phyloP scores from a whole-genome alignment of 257 asterid genomes.

The Solanum ossicruentum region DNA sequence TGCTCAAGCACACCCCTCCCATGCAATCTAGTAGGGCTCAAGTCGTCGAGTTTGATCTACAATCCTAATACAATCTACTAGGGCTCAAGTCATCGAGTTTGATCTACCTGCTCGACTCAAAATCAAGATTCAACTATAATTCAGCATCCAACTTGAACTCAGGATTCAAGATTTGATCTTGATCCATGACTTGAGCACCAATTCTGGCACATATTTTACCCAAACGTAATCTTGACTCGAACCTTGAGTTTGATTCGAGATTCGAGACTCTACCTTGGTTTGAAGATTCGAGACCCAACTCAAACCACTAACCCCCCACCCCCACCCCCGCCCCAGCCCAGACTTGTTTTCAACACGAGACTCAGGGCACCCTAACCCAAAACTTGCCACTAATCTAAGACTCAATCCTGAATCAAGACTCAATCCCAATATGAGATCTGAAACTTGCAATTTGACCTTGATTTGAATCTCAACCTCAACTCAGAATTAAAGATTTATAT shows the following conservation, averaged over 20 bases:
- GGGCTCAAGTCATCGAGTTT: neutral
- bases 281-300: neutral
- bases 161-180: no score
- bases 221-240: neutral
- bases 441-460: no score
- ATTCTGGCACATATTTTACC: no score
- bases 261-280: neutral
- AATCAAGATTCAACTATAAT: neutral
- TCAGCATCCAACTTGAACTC: no score
- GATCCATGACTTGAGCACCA: no score
- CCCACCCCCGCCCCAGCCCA: no score
- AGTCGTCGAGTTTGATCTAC: neutral
- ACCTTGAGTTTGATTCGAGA: no score
- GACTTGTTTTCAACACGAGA: no score
- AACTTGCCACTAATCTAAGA: neutral
- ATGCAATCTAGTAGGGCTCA: neutral
- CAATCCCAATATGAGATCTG: neutral
- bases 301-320: no score
- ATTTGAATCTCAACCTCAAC: neutral
- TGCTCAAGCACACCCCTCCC: neutral
- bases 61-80: no score
- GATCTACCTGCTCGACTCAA: neutral
- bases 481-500: neutral
- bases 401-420: neutral
- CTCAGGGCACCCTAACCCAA: neutral